Evolutionary conservation across 768 basidiomycete genomes (phyloP), one percentile per base, ranked within the genome.

Genomic region (Antrodiella citrinella): DNA sequence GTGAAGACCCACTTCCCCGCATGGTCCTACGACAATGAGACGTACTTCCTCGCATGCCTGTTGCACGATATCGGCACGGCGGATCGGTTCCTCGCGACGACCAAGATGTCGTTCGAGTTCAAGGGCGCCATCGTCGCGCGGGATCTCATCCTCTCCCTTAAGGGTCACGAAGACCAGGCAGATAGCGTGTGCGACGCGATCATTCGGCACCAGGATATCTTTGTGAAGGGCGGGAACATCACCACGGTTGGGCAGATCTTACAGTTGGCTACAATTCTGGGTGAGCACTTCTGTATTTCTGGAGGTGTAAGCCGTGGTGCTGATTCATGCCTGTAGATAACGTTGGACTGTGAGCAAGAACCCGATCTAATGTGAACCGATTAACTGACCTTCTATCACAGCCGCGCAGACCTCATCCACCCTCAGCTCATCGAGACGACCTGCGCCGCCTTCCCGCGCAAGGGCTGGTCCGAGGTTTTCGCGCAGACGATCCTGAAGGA

Each of bases 101-200:
- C 77, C n/a, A 76, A 76, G 52, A 63, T 78, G 62, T 74, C 72
- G 12, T 78, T 80, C 56, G 78, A 80, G 62, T 77, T 76, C 65
- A 75, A 74, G 58, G 75, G 77, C 44, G 77, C 69, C 18, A 74
- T 78, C 47, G 67, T 77, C 11, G 77, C 74, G 26, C 71, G 75
- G 25, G 72, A 77, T 47, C 63, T 73, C 38, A 73, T 78, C 39
- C 58, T 75, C 20, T 57, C 69, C 23, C 59, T 63, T 3, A 71
- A 71, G 1, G 73, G 73, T 11, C 61, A 64, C 1, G 71, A 72
- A 59, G 74, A 77, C 55, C 73, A 77, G 53, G 76, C 77, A 11
- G 77, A 78, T 55, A 69, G 69, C 44, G 69, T 78, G 10, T 75
- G 72, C 55, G 77, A 78, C 54, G 72, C 74, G 38, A 74, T 77